These are phyloP conservation scores for Kondoa subrosea DNA, from an alignment of 768 basidiomycete species.

Conservation along the genomic window DNA sequence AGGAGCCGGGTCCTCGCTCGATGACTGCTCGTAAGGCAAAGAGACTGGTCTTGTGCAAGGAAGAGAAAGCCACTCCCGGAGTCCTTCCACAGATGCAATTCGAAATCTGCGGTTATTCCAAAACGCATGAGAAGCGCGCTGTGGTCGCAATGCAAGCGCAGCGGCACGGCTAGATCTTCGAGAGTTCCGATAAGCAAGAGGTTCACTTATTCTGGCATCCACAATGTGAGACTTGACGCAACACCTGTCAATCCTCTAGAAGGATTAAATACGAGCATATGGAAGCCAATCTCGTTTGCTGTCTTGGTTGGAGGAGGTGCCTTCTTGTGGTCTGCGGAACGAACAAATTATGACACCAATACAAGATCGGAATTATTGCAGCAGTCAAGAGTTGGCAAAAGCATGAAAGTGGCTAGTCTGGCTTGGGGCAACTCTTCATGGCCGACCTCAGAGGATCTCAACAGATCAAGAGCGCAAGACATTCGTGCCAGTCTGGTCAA, in stretches of 20 bases:
- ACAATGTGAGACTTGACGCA: not conserved
- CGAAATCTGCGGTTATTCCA: not conserved
- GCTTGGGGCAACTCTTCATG: not conserved
- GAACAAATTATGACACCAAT: not conserved
- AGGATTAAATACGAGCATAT: not conserved
- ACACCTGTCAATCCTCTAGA: not conserved
- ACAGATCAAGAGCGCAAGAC: not conserved
- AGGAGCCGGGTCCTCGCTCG: no score
- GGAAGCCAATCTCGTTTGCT: not conserved
- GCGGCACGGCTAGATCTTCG: not conserved
- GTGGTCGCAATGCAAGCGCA: not conserved
- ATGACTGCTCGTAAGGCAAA: no score
- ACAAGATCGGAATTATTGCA: not conserved
- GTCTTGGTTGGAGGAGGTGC: not conserved
- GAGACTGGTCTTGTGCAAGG: no score
- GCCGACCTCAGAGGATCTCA: not conserved
- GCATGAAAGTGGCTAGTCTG: not conserved
- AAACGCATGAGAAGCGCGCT: not conserved
- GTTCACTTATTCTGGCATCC: not conserved
- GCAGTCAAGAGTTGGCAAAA: not conserved
- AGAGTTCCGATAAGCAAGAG: not conserved
- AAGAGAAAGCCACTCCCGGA: not conserved
- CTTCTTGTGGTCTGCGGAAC: not conserved
- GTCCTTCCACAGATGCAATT: not conserved
- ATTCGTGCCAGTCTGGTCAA: not conserved